Evolutionary conservation across 257 asterid genomes (phyloP).

Genomic region (Linderniella brevidens): DNA sequence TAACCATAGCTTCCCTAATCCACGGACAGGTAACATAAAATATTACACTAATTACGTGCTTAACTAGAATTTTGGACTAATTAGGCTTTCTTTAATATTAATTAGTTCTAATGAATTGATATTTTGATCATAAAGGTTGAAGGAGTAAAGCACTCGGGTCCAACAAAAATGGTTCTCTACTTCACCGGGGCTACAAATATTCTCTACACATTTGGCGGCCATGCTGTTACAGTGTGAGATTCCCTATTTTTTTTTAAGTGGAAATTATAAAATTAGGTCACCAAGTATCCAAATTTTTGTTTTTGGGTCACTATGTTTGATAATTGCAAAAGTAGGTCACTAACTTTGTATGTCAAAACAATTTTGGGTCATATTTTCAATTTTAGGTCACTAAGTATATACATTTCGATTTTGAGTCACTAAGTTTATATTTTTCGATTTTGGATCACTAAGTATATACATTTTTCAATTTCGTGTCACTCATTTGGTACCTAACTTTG

Average conservation of each 20-base stretch:
- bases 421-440: no score
- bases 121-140: conserved; percentile 11
- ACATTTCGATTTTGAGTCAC: no score
- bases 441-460: no score
- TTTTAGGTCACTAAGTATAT: no score
- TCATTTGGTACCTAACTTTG: no score
- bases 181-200: conserved; percentile 23
- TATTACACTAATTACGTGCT: background rate
- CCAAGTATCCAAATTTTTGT: no score
- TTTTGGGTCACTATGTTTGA: no score
- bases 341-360: no score
- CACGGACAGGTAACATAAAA: conserved; percentile 20
- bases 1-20: conserved; percentile 19
- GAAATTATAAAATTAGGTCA: background rate
- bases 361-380: no score
- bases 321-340: no score
- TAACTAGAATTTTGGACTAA: background rate
- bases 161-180: conserved; percentile 16
- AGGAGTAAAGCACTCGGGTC: conserved; percentile 21
- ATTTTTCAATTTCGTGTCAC: no score
- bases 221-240: conserved; percentile 24
- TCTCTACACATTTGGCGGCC: conserved; percentile 27
- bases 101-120: background rate
- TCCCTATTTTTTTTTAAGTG: background rate
- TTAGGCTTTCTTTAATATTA: background rate